Base-by-base conservation (phyloP, 176 grass and related monocot species). In the Eremochloa ophiuroides region DNA sequence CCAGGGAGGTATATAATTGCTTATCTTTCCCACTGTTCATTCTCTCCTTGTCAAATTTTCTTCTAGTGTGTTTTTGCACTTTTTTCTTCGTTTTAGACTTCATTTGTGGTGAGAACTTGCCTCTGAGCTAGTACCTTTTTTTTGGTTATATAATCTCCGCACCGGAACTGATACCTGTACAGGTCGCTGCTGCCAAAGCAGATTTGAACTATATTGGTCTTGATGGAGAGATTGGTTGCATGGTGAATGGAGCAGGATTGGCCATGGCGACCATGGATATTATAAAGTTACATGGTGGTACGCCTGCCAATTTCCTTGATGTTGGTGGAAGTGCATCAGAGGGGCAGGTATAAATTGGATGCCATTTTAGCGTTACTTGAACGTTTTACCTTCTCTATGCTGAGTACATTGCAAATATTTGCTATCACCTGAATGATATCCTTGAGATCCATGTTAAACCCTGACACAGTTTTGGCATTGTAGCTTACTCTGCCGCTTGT, bases 241-340 rank as follows among this genome's bases (percentile, higher is more conserved):
- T 99, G 97, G 97, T 99, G 50, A 99, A 99, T 66, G 97, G 97
- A 87, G 97, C 97, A 74, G 97, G 97, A 80, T 85, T 99, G 76
- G 97, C 97, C 53, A 99, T 99, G 97, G 97, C 97, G 80, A 99
- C 97, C 2, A 99, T 99, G 97, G 97, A 99, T 60, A 99, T 99
- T 75, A 99, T 99, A 75, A 99, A 99, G 83, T 82, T 96, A 76
- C 97, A 99, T 85, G 97, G 97, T 53, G 97, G 97, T 75, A 99
- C 97, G 56, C 93, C 97, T 71, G 97, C 97, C 82, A 99, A 99
- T 88, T 99, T 99, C 85, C 97, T 99, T 63, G 97, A 99, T 90
- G 97, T 99, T 64, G 97, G 97, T 82, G 97, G 97, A 35, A 99
- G 94, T 44, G 97, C 97, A 64, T 99, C 97, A 55, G 97, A 99